A percentile compares a stretch with the other conserved stretches of the same genome.
Evolutionary conservation across 768 basidiomycete genomes (phyloP).

Genomic region (Russula dissimulans): DNA sequence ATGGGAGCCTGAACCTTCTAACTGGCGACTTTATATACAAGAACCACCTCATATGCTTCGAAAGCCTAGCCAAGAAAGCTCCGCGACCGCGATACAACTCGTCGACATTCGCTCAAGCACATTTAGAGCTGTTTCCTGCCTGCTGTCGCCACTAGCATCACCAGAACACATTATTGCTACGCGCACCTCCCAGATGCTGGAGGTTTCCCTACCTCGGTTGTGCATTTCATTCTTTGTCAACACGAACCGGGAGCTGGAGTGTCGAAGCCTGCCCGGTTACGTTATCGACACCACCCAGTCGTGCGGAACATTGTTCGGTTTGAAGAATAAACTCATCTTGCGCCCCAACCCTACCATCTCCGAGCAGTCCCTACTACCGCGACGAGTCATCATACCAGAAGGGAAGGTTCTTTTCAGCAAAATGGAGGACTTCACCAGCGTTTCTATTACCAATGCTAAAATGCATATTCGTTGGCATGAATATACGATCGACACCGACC

Average conservation of each 20-base stretch:
- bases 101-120: conserved; percentile 4
- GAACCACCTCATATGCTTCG: neutral
- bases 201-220: conserved; percentile 33
- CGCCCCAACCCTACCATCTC: neutral
- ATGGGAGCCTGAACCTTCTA: conserved; percentile 25
- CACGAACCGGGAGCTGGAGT: conserved; percentile 27
- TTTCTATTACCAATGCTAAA: neutral
- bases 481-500: conserved; percentile 26
- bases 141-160: neutral
- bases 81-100: neutral
- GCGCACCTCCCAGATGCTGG: neutral
- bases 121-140: neutral
- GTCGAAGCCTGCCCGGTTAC: conserved; percentile 34
- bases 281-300: conserved; percentile 35
- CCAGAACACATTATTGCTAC: neutral
- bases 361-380: neutral
- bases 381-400: conserved; percentile 6
- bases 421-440: neutral
- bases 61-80: neutral
- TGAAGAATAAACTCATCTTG: conserved; percentile 26
- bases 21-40: conserved; percentile 22
- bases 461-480: conserved; percentile 22
- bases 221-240: conserved; percentile 34
- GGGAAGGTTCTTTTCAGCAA: neutral
- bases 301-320: conserved; percentile 37